phyloP scores from a whole-genome alignment of 2,329 filamentous ascomycete species.

The Scytalidium lignicola region DNA sequence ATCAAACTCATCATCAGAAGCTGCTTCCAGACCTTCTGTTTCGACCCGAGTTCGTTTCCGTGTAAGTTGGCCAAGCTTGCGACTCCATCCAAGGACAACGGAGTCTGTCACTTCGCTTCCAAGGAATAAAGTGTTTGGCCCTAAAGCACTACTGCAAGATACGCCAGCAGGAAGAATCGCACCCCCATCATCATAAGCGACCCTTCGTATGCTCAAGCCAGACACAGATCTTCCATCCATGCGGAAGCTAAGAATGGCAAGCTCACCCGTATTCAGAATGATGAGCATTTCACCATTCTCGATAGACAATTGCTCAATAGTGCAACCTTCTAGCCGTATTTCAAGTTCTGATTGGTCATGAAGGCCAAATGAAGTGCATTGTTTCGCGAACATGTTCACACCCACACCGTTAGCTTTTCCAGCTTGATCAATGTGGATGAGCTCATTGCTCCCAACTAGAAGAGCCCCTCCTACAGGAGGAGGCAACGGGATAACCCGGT shows the following conservation, averaged over 20 bases:
- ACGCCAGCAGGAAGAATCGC: constrained; percentile 54
- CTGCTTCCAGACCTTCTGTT: constrained; percentile 53
- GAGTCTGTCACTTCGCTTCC: constrained; percentile 84
- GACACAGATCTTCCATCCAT: constrained; percentile 90
- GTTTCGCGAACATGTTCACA: constrained; percentile 84
- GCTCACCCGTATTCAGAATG: constrained; percentile 67
- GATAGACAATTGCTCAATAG: constrained; percentile 68
- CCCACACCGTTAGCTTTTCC: constrained; percentile 90
- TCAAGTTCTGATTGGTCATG: constrained; percentile 78
- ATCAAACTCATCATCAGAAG: constrained; percentile 49
- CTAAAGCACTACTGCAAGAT: constrained; percentile 66
- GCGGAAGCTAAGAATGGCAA: constrained; percentile 74
- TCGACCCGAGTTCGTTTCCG: constrained; percentile 61
- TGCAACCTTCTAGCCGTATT: constrained; percentile 75
- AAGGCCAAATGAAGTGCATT: constrained; percentile 77
- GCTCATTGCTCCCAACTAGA: constrained; percentile 79
- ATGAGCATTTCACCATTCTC: constrained; percentile 82
- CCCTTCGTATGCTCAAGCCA: constrained; percentile 66
- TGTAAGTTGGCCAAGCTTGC: constrained; percentile 54
- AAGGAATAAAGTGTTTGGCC: constrained; percentile 68
- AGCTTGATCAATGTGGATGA: constrained; percentile 93
- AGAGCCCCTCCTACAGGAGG: constrained; percentile 84
- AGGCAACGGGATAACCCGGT: constrained; percentile 75
- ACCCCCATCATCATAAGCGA: constrained; percentile 60
- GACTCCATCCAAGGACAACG: constrained; percentile 72